Base-by-base conservation (phyloP, 2,329 filamentous ascomycete species). In the Pezicula radicicola region DNA sequence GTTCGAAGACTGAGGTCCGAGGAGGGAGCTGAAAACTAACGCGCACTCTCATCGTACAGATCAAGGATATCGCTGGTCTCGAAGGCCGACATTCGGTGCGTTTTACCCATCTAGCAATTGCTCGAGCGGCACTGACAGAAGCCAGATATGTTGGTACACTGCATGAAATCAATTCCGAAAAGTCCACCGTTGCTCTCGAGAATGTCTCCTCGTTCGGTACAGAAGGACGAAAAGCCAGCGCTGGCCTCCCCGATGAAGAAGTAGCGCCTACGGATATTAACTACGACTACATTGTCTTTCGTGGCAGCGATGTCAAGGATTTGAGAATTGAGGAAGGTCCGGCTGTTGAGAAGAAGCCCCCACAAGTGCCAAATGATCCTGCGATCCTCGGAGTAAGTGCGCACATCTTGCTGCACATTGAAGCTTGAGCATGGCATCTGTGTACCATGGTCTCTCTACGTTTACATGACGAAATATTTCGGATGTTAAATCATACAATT, bases 271-370 rank as follows among this genome's bases (percentile, higher is more conserved):
- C 90, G 33, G 87, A 94, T 56, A 89, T 89, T 68, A 82, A 96
- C 66, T 99, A 97, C 77, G 94, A 97, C 70, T 97, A 97, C 75
- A 97, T 99, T 67, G 91, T 99, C 59, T 99, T 99, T 73, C 88
- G 93, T 55, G 94, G 94, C 63, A 97, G 91, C 71, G 94, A 99
- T 77, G 94, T 99, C 68, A 99, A 99, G 75, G 94, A 99, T 71
- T 80, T 99, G 65, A 89, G 91, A 64, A 93, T 99, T 66, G 92
- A 96, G 66, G 88, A 96, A 63, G 82, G 86, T 43, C 84, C 88
- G 39, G 82, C 84, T 57, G 83, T 84, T 63, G 85, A 89, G 70
- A 84, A 91, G 67, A 85, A 87, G 64, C 86, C 87, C 54, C 87
- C 88, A 48, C 83, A 85, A 59, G 84, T 96, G 65, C 92, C 92